A percentile compares a stretch with the other conserved stretches of the same genome.
phyloP scores from a whole-genome alignment of 306 rosid genomes.

The Senna siamea region DNA sequence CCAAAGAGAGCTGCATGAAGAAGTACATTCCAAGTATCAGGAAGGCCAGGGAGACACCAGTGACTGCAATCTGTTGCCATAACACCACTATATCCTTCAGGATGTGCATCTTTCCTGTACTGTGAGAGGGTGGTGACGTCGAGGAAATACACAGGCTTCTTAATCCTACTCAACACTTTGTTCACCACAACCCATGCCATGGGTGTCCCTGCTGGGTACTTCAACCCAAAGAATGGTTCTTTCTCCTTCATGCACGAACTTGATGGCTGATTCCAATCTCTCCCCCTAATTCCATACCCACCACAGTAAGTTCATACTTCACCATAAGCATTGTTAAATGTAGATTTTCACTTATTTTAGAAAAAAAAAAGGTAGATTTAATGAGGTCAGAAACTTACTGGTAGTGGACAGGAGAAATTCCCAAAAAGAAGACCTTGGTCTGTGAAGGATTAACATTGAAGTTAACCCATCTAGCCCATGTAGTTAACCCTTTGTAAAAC shows the following conservation, averaged over 20 bases:
- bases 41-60: slow-evolving; percentile 97
- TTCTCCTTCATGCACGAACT: slow-evolving; percentile 75
- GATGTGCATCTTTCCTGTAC: slow-evolving; percentile 85
- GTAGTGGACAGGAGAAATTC: slow-evolving; percentile 92
- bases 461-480: slow-evolving; percentile 96
- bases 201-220: slow-evolving; percentile 87
- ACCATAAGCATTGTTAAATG: no score
- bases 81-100: slow-evolving; percentile 71
- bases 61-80: slow-evolving; percentile 81
- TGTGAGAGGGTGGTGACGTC: slow-evolving; percentile 84
- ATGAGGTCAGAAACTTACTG: slow-evolving; percentile 50
- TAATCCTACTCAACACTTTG: slow-evolving; percentile 72
- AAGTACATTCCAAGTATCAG: slow-evolving; percentile 95
- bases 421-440: slow-evolving; percentile 90
- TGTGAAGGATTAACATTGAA: slow-evolving; percentile 68
- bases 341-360: no score
- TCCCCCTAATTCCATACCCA: slow-evolving; percentile 88
- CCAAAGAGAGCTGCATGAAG: slow-evolving; percentile 76
- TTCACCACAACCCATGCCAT: slow-evolving; percentile 88
- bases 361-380: no score
- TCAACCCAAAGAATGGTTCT: slow-evolving; percentile 63
- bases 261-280: slow-evolving; percentile 83
- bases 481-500: slow-evolving; percentile 83
- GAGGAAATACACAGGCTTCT: slow-evolving; percentile 74
- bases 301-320: no score